Base-by-base conservation (phyloP, 495 filamentous ascomycete genomes). In the Neurospora sp. region DNA sequence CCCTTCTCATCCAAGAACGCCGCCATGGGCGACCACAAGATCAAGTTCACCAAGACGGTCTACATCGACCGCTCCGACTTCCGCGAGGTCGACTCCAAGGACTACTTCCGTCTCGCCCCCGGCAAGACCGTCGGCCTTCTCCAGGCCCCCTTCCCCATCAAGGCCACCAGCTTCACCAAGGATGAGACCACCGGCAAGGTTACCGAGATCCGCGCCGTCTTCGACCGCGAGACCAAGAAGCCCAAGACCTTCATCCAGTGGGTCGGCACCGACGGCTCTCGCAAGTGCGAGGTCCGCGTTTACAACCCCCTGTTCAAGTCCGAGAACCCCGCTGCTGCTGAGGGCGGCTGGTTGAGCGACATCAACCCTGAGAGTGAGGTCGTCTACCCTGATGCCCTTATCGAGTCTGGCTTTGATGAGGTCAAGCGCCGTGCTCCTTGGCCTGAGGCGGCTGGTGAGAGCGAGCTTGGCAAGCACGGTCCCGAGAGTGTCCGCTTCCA, bases 1-100 rank as follows among this genome's bases (percentile, higher is more conserved):
- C 92, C 93, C 1, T 95, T 95, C 79, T 90, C 91, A 20, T 88
- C 90, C 5, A 96, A 94, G 81, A 90, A 93, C 73, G 84, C 90
- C 4, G 85, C 85, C 39, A 85, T 90, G 80, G 90, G 90, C 70
- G 77, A 80, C n/a, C 84, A 85, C 62, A 86, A 84, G 75, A 83
- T 97, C 75, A 92, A 92, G 40, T 91, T 97, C 80, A 94, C 93
- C n/a, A 90, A 90, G 80, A 92, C 85, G 10, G 87, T 98, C 18
- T 97, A 96, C 84, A 98, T 99, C 70, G 96, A 99, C 79, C 91
- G 93, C 69, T 90, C 87, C 42, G 96, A 99, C 80, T 99, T 98
- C 86, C 89, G 96, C 41, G 92, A 96, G 79, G 87, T 91, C 20
- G 93, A 95, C 80, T 89, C 87, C 77, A 88, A 91, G 69, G 92